phyloP scores from a whole-genome alignment of 768 basidiomycete genomes.

The Pholiota conissans region DNA sequence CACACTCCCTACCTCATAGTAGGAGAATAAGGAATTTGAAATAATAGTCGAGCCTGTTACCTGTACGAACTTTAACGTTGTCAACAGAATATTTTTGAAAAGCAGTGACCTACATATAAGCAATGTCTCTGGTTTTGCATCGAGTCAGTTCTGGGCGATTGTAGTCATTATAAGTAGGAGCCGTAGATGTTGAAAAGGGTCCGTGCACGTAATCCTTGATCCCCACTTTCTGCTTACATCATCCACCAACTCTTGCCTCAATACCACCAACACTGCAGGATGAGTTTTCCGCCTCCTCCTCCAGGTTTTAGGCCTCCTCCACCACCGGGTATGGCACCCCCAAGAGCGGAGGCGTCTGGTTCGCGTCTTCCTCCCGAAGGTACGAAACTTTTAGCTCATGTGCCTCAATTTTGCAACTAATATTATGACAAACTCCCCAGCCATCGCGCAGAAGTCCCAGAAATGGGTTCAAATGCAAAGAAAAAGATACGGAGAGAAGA shows the following conservation, averaged over 20 bases:
- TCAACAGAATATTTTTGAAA: not conserved
- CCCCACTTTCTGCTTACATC: slow-evolving; percentile 37
- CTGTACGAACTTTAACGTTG: not conserved
- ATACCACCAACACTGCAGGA: slow-evolving; percentile 37
- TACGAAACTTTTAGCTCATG: slow-evolving; percentile 22
- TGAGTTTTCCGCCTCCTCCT: slow-evolving; percentile 60
- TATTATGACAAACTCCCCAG: slow-evolving; percentile 29
- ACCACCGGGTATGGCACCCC: slow-evolving; percentile 53
- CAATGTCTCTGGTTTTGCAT: no score
- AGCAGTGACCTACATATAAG: no score
- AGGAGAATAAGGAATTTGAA: not conserved
- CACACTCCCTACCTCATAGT: slow-evolving; percentile 36
- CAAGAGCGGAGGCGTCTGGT: slow-evolving; percentile 34
- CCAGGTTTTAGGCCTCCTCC: slow-evolving; percentile 52
- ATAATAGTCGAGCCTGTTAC: not conserved
- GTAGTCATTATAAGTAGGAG: slow-evolving; percentile 3
- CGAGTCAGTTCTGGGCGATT: not conserved
- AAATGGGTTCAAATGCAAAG: slow-evolving; percentile 96
- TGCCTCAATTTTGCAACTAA: slow-evolving; percentile 11
- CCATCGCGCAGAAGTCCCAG: slow-evolving; percentile 87
- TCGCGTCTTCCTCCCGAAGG: slow-evolving; percentile 51
- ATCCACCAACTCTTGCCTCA: slow-evolving; percentile 39
- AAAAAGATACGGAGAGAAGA: slow-evolving; percentile 89
- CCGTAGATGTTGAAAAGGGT: slow-evolving; percentile 21
- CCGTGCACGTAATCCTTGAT: slow-evolving; percentile 35